These are phyloP conservation scores for Gleditsia sinensis DNA, from an alignment of 306 rosid genomes.

Conservation along the genomic window DNA sequence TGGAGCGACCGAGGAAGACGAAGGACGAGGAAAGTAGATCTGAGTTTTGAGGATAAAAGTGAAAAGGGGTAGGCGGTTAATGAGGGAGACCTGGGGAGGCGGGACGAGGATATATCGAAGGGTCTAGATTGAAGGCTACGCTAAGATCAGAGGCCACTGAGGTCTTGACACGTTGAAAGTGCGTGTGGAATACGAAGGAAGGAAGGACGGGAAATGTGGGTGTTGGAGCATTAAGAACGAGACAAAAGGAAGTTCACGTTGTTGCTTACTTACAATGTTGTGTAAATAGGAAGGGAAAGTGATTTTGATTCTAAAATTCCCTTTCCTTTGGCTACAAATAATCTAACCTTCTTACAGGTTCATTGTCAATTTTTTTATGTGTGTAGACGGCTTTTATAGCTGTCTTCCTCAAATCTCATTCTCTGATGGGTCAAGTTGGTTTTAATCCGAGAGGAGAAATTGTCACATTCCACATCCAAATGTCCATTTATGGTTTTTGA, in stretches of 20 bases:
- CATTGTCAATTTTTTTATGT: not conserved
- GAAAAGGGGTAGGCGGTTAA: conserved; percentile 26
- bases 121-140: conserved; percentile 45
- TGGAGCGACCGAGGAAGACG: not conserved
- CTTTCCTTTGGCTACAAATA: not conserved
- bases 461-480: not conserved
- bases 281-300: not conserved
- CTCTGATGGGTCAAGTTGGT: not conserved
- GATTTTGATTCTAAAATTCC: not conserved
- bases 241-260: not conserved
- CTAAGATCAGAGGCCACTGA: not conserved
- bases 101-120: conserved; percentile 20
- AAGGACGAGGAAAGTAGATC: conserved; percentile 36
- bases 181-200: not conserved
- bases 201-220: not conserved
- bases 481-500: not conserved
- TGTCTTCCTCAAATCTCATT: not conserved
- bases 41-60: conserved; percentile 10
- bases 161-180: conserved; percentile 40
- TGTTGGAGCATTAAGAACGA: not conserved
- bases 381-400: not conserved
- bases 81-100: conserved; percentile 24
- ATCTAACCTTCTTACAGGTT: no score
- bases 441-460: no score
- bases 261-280: not conserved